These are phyloP conservation scores for Lactarius indigo DNA, from an alignment of 768 basidiomycete species.

Conservation along the genomic window DNA sequence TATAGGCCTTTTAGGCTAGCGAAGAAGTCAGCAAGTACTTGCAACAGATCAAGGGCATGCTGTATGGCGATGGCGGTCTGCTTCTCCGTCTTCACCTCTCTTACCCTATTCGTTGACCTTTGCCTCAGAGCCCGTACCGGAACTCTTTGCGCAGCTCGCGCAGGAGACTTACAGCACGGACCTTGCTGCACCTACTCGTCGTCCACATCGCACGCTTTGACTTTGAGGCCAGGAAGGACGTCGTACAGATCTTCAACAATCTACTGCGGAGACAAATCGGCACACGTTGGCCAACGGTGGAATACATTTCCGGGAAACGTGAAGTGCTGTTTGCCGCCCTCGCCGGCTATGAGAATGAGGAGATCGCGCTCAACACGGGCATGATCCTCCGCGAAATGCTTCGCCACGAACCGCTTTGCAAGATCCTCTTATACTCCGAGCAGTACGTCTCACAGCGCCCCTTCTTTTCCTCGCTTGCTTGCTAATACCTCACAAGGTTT, in stretches of 20 bases:
- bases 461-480: neutral
- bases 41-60: conserved; percentile 83
- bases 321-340: conserved; percentile 81
- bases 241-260: conserved; percentile 86
- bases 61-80: conserved; percentile 86
- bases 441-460: conserved; percentile 60
- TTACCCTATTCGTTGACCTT: conserved; percentile 5
- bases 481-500: conserved; percentile 52
- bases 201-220: conserved; percentile 83
- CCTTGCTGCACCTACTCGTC: conserved; percentile 79
- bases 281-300: conserved; percentile 91
- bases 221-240: conserved; percentile 89
- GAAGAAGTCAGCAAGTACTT: conserved; percentile 90
- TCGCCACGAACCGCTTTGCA: conserved; percentile 84
- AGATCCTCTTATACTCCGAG: conserved; percentile 88
- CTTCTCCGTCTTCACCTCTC: conserved; percentile 16
- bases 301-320: conserved; percentile 77
- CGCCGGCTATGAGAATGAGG: conserved; percentile 92
- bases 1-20: conserved; percentile 52
- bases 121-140: conserved; percentile 71
- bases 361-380: conserved; percentile 94
- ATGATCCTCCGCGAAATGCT: conserved; percentile 98
- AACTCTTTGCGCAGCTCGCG: conserved; percentile 89
- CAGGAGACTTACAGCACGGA: conserved; percentile 95
- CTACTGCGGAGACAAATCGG: conserved; percentile 90